phyloP scores from a whole-genome alignment of 2,329 filamentous ascomycete genomes.

The Emericellopsis atlantica region DNA sequence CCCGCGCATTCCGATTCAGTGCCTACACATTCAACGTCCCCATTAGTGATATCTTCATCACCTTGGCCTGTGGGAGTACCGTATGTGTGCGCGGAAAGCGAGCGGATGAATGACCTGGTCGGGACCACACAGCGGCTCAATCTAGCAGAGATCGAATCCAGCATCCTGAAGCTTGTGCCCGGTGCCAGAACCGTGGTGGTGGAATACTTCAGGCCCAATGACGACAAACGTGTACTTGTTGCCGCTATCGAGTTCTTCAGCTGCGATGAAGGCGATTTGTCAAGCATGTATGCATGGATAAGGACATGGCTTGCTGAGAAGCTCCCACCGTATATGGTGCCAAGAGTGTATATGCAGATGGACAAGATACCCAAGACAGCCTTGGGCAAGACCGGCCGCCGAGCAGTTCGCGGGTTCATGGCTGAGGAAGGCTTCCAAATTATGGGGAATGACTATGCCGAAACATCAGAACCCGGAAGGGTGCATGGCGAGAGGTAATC shows the following conservation, averaged over 20 bases:
- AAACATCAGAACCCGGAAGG: neutral
- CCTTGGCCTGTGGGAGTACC: slow-evolving; percentile 32
- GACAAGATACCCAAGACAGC: slow-evolving; percentile 30
- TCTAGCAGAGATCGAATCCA: slow-evolving; percentile 34
- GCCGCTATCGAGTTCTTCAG: slow-evolving; percentile 22
- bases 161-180: slow-evolving; percentile 17
- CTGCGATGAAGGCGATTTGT: slow-evolving; percentile 11
- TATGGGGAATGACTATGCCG: neutral
- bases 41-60: slow-evolving; percentile 40
- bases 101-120: slow-evolving; percentile 33
- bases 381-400: slow-evolving; percentile 32
- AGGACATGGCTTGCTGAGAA: slow-evolving; percentile 17
- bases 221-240: slow-evolving; percentile 29
- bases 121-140: slow-evolving; percentile 11
- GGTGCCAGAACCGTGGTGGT: slow-evolving; percentile 23
- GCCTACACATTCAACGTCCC: slow-evolving; percentile 40
- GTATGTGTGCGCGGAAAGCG: slow-evolving; percentile 42
- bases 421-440: neutral
- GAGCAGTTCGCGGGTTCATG: neutral
- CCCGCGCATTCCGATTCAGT: slow-evolving; percentile 2
- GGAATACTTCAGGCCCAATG: slow-evolving; percentile 32
- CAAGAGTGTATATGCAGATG: slow-evolving; percentile 30
- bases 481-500: slow-evolving; percentile 3
- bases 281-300: slow-evolving; percentile 26
- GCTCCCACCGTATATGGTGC: slow-evolving; percentile 33